Conservation (phyloP, 1,139 yeast genomes). For the Geotrichum siamense region DNA sequence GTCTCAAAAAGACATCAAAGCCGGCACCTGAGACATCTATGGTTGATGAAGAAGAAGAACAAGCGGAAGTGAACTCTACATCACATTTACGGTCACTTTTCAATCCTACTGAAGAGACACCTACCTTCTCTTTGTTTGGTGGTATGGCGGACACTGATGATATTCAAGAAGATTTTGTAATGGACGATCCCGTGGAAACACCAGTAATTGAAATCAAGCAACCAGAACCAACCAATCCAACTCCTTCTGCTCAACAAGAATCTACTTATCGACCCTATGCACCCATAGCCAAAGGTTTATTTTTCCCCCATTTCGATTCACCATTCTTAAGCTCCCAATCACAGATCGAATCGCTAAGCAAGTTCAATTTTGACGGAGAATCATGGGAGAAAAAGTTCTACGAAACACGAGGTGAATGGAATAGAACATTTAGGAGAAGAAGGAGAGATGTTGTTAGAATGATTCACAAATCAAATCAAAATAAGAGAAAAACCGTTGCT, state of each 20-base stretch:
- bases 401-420: slow-evolving; percentile 74
- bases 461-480: slow-evolving; percentile 39
- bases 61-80: slow-evolving; percentile 17
- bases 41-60: slow-evolving; percentile 14
- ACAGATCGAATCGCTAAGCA: slow-evolving; percentile 53
- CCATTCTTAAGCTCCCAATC: slow-evolving; percentile 83
- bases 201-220: slow-evolving; percentile 31
- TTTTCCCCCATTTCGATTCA: slow-evolving; percentile 76
- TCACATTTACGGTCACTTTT: slow-evolving; percentile 52
- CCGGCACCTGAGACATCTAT: slow-evolving; percentile 1
- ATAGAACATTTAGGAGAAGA: slow-evolving; percentile 65
- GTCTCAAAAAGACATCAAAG: slow-evolving; percentile 2
- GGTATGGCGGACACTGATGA: slow-evolving; percentile 23
- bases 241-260: not conserved
- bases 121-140: slow-evolving; percentile 26
- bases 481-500: slow-evolving; percentile 13
- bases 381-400: slow-evolving; percentile 75
- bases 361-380: slow-evolving; percentile 34
- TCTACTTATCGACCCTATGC: slow-evolving; percentile 12
- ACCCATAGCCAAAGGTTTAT: slow-evolving; percentile 47
- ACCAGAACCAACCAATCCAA: slow-evolving; percentile 7
- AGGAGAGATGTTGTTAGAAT: slow-evolving; percentile 66
- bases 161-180: slow-evolving; percentile 10
- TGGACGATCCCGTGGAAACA: slow-evolving; percentile 17
- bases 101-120: slow-evolving; percentile 41